phyloP scores from a whole-genome alignment of 2,329 filamentous ascomycete genomes.

The Fusarium sp. region DNA sequence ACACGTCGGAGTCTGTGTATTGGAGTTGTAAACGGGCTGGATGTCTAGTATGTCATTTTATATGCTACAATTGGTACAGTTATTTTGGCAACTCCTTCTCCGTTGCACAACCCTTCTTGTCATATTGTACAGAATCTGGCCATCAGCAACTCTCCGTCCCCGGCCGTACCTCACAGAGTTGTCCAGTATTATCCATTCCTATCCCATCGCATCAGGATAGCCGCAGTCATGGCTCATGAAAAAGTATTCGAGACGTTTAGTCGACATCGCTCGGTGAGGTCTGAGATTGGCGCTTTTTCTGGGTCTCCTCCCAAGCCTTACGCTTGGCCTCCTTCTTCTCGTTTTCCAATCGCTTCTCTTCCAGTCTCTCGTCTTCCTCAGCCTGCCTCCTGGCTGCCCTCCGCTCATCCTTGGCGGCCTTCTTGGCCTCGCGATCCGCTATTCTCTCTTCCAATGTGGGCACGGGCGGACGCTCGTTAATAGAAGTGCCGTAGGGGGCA shows the following conservation, averaged over 20 bases:
- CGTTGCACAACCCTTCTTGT: slow-evolving; percentile 27
- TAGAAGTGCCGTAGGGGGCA: slow-evolving; percentile 75
- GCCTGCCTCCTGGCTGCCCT: slow-evolving; percentile 55
- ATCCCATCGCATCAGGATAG: slow-evolving; percentile 1
- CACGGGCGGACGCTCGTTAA: slow-evolving; percentile 76
- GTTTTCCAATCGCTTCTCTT: slow-evolving; percentile 48
- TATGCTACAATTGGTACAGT: slow-evolving; percentile 47
- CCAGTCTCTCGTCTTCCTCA: slow-evolving; percentile 45
- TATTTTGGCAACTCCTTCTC: slow-evolving; percentile 31
- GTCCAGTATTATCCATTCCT: slow-evolving; percentile 9
- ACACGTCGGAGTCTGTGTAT: slow-evolving; percentile 14
- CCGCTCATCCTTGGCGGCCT: slow-evolving; percentile 70
- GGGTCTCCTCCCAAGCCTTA: slow-evolving; percentile 44
- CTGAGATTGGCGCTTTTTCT: slow-evolving; percentile 39
- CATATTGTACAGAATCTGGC: slow-evolving; percentile 44
- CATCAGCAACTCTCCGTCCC: slow-evolving; percentile 8
- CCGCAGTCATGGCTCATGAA: slow-evolving; percentile 14
- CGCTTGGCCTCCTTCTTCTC: slow-evolving; percentile 48
- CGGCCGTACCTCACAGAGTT: slow-evolving; percentile 1
- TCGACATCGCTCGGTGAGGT: slow-evolving; percentile 35
- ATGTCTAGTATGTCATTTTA: slow-evolving; percentile 41
- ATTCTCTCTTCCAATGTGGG: slow-evolving; percentile 75
- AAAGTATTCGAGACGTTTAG: slow-evolving; percentile 12
- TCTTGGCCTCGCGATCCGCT: slow-evolving; percentile 67
- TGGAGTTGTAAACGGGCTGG: slow-evolving; percentile 25